phyloP scores from a whole-genome alignment of 2,329 filamentous ascomycete genomes.

The Phialemoniopsis sp. region DNA sequence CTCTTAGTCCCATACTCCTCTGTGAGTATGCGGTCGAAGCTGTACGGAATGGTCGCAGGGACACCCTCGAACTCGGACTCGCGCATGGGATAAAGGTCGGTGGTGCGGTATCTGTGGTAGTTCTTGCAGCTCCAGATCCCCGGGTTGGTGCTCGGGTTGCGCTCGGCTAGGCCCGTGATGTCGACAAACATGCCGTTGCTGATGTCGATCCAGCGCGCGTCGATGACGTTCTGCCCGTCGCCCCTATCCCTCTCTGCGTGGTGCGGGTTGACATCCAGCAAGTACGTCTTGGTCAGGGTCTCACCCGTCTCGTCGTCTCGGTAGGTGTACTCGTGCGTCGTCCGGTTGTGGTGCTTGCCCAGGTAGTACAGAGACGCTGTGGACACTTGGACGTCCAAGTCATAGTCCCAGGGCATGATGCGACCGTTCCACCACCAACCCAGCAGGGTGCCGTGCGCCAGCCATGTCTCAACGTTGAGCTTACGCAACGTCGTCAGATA shows the following conservation, averaged over 20 bases:
- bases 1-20: slow-evolving; percentile 64
- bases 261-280: slow-evolving; percentile 76
- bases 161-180: slow-evolving; percentile 72
- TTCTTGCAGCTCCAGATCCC: slow-evolving; percentile 80
- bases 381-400: slow-evolving; percentile 77
- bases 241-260: slow-evolving; percentile 56
- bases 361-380: slow-evolving; percentile 62
- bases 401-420: slow-evolving; percentile 81
- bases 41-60: slow-evolving; percentile 63
- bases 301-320: slow-evolving; percentile 33
- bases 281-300: slow-evolving; percentile 46
- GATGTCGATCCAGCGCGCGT: slow-evolving; percentile 78
- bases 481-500: slow-evolving; percentile 66
- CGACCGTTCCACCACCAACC: slow-evolving; percentile 87
- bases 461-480: slow-evolving; percentile 73
- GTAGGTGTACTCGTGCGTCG: slow-evolving; percentile 53
- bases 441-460: slow-evolving; percentile 78
- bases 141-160: slow-evolving; percentile 52
- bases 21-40: slow-evolving; percentile 60
- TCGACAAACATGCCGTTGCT: slow-evolving; percentile 77
- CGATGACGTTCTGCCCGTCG: slow-evolving; percentile 74
- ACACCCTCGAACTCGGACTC: slow-evolving; percentile 73
- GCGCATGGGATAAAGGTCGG: slow-evolving; percentile 74
- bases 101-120: slow-evolving; percentile 63
- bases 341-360: slow-evolving; percentile 64